Conservation (phyloP, 2,329 filamentous ascomycete species). For the Elsinoe batatas region DNA sequence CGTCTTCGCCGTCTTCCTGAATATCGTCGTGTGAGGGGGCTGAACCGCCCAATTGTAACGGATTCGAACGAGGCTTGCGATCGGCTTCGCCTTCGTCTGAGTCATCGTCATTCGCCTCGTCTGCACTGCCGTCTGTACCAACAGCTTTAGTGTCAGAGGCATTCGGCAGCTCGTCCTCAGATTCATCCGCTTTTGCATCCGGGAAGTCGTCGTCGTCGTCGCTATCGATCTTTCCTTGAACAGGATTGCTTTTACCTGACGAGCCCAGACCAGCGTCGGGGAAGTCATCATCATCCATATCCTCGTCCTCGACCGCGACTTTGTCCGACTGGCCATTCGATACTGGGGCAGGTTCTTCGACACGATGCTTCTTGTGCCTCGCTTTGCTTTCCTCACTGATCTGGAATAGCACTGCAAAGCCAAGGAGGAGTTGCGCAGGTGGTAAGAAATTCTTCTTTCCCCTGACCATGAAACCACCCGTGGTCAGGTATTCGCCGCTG, state of each 20-base stretch:
- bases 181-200: conserved; percentile 27
- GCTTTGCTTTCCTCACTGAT: conserved; percentile 80
- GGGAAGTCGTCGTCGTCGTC: conserved; percentile 31
- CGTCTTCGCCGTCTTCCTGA: conserved; percentile 23
- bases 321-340: conserved; percentile 16
- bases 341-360: conserved; percentile 33
- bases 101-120: conserved; percentile 16
- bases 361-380: conserved; percentile 66
- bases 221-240: neutral
- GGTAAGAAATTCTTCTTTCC: conserved; percentile 88
- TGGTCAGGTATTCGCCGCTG: conserved; percentile 67
- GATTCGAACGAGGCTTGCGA: conserved; percentile 13
- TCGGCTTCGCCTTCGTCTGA: conserved; percentile 15
- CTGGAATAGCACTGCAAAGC: conserved; percentile 77
- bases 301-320: conserved; percentile 14
- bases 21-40: conserved; percentile 16
- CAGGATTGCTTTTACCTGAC: conserved; percentile 21
- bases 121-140: conserved; percentile 15
- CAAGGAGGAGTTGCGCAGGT: conserved; percentile 76
- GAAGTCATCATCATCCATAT: conserved; percentile 20
- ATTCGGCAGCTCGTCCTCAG: conserved; percentile 18
- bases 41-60: conserved; percentile 16
- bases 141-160: neutral
- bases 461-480: conserved; percentile 68
- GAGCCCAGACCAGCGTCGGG: conserved; percentile 21